Evolutionary conservation across 441 rosid species (phyloP).

Genomic region (Bocquillonia castaneifolia): DNA sequence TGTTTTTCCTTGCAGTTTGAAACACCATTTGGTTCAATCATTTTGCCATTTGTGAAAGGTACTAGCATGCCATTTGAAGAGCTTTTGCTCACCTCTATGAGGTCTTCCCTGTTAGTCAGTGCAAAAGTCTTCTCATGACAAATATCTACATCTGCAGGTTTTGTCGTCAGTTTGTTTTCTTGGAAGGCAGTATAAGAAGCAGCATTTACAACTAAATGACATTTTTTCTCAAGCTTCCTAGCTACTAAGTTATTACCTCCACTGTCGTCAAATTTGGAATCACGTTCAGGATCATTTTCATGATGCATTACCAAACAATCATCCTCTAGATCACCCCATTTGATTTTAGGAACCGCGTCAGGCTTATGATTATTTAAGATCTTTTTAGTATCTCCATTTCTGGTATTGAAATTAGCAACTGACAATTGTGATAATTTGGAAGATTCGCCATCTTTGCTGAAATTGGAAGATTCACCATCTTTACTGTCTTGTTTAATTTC

Average conservation of each 20-base stretch:
- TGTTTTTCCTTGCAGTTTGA: constrained; percentile 25
- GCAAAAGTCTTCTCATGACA: constrained; percentile 20
- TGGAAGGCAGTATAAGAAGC: constrained; percentile 28
- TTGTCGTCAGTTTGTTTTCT: constrained; percentile 22
- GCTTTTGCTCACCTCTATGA: constrained; percentile 24
- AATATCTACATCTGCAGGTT: constrained; percentile 20
- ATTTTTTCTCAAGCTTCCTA: constrained; percentile 26
- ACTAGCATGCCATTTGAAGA: constrained; percentile 27
- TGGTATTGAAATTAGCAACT: constrained; percentile 24
- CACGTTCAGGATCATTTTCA: constrained; percentile 33
- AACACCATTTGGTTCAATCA: constrained; percentile 25
- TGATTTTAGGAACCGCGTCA: constrained; percentile 40
- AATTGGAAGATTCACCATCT: constrained; percentile 25
- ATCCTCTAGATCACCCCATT: constrained; percentile 62
- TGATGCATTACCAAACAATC: constrained; percentile 33
- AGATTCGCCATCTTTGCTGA: constrained; percentile 25
- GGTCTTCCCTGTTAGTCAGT: constrained; percentile 27
- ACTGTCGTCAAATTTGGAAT: constrained; percentile 33
- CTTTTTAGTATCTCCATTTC: constrained; percentile 25
- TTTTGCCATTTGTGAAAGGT: constrained; percentile 19
- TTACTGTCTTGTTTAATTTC: constrained; percentile 29
- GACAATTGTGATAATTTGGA: constrained; percentile 17
- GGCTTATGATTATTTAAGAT: constrained; percentile 25
- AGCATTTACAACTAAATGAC: constrained; percentile 23
- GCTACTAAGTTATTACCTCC: constrained; percentile 27